A percentile compares a stretch with the other conserved stretches of the same genome.
Conservation (phyloP, 1,284 basidiomycete genomes). For the Ustilago tritici region DNA sequence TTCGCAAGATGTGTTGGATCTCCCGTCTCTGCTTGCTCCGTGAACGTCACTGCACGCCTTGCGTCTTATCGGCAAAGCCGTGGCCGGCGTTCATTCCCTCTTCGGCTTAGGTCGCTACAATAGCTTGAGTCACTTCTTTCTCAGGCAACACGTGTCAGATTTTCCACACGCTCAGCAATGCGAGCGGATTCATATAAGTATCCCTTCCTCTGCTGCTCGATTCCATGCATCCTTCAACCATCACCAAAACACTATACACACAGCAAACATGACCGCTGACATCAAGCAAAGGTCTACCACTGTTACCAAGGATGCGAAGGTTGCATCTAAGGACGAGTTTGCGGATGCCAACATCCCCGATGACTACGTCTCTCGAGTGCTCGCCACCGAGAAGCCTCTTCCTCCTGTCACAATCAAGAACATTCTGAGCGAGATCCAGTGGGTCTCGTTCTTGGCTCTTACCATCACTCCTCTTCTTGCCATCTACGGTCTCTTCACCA, state of each 20-base stretch:
- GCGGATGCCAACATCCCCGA: slow-evolving; percentile 64
- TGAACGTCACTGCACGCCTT: background rate
- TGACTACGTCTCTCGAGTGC: slow-evolving; percentile 62
- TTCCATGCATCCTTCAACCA: background rate
- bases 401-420: slow-evolving; percentile 65
- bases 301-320: slow-evolving; percentile 43
- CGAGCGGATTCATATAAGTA: slow-evolving; percentile 13
- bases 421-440: slow-evolving; percentile 66
- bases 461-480: slow-evolving; percentile 62
- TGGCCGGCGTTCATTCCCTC: background rate
- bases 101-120: background rate
- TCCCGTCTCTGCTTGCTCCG: background rate
- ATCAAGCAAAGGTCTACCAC: slow-evolving; percentile 48
- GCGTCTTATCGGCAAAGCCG: background rate
- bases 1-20: background rate
- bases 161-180: background rate
- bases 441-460: slow-evolving; percentile 66
- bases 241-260: background rate
- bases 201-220: background rate
- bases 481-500: slow-evolving; percentile 64
- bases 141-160: background rate
- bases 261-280: slow-evolving; percentile 40
- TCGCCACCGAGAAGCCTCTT: slow-evolving; percentile 58
- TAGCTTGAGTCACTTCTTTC: background rate
- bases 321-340: slow-evolving; percentile 53